These are phyloP conservation scores for Lenwebbia sp. DNA, from an alignment of 345 rosid genomes.

Conservation along the genomic window DNA sequence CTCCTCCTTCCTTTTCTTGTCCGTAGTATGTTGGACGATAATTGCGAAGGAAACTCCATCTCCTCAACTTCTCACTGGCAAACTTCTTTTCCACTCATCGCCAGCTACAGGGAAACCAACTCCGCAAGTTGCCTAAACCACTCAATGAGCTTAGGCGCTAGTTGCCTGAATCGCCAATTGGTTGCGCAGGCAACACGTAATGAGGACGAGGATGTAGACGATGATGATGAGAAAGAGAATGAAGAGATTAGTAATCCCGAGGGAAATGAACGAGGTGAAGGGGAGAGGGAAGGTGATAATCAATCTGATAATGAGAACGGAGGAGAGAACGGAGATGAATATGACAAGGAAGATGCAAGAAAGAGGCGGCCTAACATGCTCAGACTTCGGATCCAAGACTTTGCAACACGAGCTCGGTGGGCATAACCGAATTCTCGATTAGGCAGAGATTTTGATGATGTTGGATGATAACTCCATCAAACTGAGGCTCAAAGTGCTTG, in stretches of 20 bases:
- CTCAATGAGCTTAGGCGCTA: background rate
- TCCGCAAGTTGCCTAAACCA: too few species aligned
- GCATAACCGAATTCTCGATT: conserved; percentile 43
- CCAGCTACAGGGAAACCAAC: background rate
- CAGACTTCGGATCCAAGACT: conserved; percentile 27
- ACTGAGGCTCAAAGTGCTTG: conserved; percentile 33
- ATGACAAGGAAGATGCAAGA: conserved; percentile 23
- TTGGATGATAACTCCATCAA: conserved; percentile 44
- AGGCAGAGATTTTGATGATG: conserved; percentile 61
- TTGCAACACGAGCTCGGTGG: conserved; percentile 32
- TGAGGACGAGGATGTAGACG: conserved; percentile 28
- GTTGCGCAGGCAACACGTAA: conserved; percentile 33
- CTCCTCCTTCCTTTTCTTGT: background rate
- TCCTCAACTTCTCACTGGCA: background rate
- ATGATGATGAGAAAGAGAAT: conserved; percentile 7
- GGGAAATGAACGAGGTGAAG: background rate
- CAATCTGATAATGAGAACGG: background rate
- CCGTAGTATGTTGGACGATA: too few species aligned
- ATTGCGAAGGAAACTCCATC: too few species aligned
- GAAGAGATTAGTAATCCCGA: conserved; percentile 1
- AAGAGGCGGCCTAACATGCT: conserved; percentile 29
- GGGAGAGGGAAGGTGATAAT: conserved; percentile 8
- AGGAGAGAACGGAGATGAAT: conserved; percentile 6
- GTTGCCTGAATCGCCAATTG: conserved; percentile 5
- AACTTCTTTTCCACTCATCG: background rate